A percentile compares a stretch with the other conserved stretches of the same genome.
phyloP scores from a whole-genome alignment of 352 stramenopile species.

The Ophiocytium majus region DNA sequence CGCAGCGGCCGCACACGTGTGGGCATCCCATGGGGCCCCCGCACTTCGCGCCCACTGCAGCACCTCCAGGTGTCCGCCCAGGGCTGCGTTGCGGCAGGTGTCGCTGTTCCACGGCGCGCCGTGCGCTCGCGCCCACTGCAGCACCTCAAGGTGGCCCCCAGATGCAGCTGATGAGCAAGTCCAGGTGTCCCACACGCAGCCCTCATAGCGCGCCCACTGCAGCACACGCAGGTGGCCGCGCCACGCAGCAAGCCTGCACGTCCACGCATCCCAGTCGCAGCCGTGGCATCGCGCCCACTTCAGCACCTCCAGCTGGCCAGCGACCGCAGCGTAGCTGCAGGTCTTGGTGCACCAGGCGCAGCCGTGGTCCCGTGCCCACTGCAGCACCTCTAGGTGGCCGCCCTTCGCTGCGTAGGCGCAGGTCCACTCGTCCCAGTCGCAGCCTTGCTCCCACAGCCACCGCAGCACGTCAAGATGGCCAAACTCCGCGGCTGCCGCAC shows the following conservation, averaged over 20 bases:
- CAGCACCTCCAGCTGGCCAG: conserved; percentile 18
- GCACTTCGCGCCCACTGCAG: conserved; percentile 16
- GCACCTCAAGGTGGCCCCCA: conserved; percentile 17
- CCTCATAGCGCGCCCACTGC: conserved; percentile 15
- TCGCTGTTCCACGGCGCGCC: background rate
- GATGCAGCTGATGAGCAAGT: background rate
- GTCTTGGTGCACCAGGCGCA: background rate
- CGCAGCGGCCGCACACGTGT: conserved; percentile 18
- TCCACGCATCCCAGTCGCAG: conserved; percentile 26
- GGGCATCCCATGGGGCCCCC: background rate
- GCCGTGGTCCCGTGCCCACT: background rate
- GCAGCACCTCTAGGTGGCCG: background rate
- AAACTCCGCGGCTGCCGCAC: conserved; percentile 15
- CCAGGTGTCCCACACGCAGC: conserved; percentile 10
- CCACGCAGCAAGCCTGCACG: conserved; percentile 8
- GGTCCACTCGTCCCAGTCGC: background rate
- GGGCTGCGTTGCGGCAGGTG: conserved; percentile 4
- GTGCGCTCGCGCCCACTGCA: conserved; percentile 12
- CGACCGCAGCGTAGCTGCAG: background rate
- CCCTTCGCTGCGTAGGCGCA: background rate
- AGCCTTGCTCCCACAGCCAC: background rate
- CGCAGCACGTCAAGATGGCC: conserved; percentile 10
- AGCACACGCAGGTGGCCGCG: conserved; percentile 25
- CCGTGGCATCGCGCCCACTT: conserved; percentile 16
- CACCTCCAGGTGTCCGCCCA: conserved; percentile 18